Conservation (phyloP, 1,284 basidiomycete species). For the Bjerkandera adusta region DNA sequence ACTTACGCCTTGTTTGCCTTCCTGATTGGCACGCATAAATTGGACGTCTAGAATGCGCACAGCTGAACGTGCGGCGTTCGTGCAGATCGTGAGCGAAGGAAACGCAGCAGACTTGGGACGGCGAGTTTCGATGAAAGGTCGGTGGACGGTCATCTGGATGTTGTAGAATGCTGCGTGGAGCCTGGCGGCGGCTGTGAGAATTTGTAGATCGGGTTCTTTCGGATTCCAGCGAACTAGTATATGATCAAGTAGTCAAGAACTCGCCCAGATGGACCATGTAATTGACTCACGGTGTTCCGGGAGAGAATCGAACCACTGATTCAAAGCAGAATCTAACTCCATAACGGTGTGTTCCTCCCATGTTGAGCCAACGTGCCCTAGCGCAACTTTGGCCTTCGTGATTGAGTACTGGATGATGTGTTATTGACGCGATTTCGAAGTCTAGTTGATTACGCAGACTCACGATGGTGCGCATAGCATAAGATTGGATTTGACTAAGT, state of each 20-base stretch:
- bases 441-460: conserved; percentile 16
- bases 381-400: conserved; percentile 47
- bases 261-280: neutral
- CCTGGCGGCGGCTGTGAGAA: conserved; percentile 54
- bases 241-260: neutral
- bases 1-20: neutral
- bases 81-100: conserved; percentile 64
- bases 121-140: conserved; percentile 58
- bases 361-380: conserved; percentile 46
- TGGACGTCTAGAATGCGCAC: conserved; percentile 51
- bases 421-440: neutral
- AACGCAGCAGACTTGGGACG: conserved; percentile 42
- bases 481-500: conserved; percentile 55
- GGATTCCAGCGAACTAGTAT: conserved; percentile 54
- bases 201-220: conserved; percentile 39
- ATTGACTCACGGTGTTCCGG: conserved; percentile 44
- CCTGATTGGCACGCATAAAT: conserved; percentile 24
- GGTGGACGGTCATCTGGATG: conserved; percentile 55
- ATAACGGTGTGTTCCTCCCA: conserved; percentile 56
- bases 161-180: conserved; percentile 58
- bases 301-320: conserved; percentile 61
- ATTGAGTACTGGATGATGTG: conserved; percentile 49
- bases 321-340: conserved; percentile 58
- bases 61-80: conserved; percentile 58
- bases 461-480: conserved; percentile 54